Base-by-base conservation (phyloP, 2,329 filamentous ascomycete species). In the Trichoderma pleuroti region DNA sequence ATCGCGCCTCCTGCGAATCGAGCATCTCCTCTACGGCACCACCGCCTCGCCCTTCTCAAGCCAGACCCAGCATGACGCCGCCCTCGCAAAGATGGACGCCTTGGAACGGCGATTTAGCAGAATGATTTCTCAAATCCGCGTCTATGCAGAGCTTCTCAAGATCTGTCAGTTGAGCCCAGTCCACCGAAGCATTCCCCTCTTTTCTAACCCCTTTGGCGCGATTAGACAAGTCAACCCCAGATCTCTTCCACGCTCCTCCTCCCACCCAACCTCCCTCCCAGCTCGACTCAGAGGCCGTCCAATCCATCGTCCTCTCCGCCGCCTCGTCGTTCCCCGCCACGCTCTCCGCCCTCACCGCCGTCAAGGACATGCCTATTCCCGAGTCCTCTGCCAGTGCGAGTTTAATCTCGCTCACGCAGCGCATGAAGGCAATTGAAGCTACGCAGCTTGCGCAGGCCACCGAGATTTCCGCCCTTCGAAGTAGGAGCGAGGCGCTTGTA, bases 381-480 rank as follows among this genome's bases (percentile, higher is more conserved):
- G 86, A 89, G 68, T 81, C 87, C 1, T 80, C 82, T 8, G 82
- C 86, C 46, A 87, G 85, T 75, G 85, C 88, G 5, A 82, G 83
- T 42, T 82, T 93, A 7, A 85, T 89, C 3, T 82, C 84, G 2
- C 81, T 92, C 60, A 79, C 85, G 46, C 88, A 90, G 10, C 85
- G 89, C 59, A 90, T 93, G 82, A 86, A 86, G 74, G 86, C 85
- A 24, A 81, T 89, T 21, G 86, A 88, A 73, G 84, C 85, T 0
- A 86, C 86, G 5, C 91, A 93, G 76, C 78, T 86, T 24, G 84
- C 87, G 18, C 91, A 93, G 79, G 84, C 80, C 49, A 84, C 84
- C 61, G 88, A 91, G 78, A 87, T 92, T 72, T 87, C 86, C 26
- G 87, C 87, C 78, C 85, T 92, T 77, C 86, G 88, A 78, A 86